A percentile compares a stretch with the other conserved stretches of the same genome.
phyloP scores from a whole-genome alignment of 2,329 filamentous ascomycete species.

The Chalaropsis ovoidea region DNA sequence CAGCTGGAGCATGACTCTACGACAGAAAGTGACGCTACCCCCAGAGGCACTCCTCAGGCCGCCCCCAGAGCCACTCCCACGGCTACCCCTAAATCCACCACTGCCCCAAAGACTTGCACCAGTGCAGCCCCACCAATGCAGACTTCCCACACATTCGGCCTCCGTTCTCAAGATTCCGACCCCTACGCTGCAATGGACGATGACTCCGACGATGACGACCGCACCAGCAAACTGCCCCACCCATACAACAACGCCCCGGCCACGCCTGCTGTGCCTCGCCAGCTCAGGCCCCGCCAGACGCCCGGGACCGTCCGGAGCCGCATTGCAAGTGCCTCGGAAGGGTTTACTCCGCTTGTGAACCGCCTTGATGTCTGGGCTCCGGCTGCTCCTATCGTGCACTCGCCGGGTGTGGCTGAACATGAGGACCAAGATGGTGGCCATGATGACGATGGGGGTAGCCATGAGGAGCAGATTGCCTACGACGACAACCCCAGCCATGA shows the following conservation, averaged over 20 bases:
- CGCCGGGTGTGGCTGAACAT: neutral
- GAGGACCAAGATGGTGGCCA: slow-evolving; percentile 26
- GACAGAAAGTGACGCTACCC: neutral
- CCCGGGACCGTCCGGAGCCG: slow-evolving; percentile 29
- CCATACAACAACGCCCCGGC: slow-evolving; percentile 28
- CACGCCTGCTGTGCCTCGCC: slow-evolving; percentile 38
- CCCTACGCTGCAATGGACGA: slow-evolving; percentile 33
- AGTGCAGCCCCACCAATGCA: slow-evolving; percentile 29
- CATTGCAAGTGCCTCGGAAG: slow-evolving; percentile 35
- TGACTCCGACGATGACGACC: slow-evolving; percentile 49
- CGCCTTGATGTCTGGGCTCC: slow-evolving; percentile 55
- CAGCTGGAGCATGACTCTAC: neutral
- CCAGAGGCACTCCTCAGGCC: neutral
- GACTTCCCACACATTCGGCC: slow-evolving; percentile 26
- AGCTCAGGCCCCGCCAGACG: slow-evolving; percentile 24
- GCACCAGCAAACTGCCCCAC: slow-evolving; percentile 10
- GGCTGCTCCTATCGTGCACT: slow-evolving; percentile 40
- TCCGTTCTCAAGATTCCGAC: slow-evolving; percentile 41
- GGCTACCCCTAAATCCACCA: neutral
- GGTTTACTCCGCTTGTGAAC: slow-evolving; percentile 54
- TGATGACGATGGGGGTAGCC: neutral
- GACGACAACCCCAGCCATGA: neutral
- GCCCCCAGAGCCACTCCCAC: neutral
- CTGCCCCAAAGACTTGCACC: slow-evolving; percentile 16
- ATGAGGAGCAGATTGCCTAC: neutral